Evolutionary conservation across 352 stramenopile genomes (phyloP), one percentile per base, ranked within the genome.

Genomic region (Phytophthora pseudosyringae): DNA sequence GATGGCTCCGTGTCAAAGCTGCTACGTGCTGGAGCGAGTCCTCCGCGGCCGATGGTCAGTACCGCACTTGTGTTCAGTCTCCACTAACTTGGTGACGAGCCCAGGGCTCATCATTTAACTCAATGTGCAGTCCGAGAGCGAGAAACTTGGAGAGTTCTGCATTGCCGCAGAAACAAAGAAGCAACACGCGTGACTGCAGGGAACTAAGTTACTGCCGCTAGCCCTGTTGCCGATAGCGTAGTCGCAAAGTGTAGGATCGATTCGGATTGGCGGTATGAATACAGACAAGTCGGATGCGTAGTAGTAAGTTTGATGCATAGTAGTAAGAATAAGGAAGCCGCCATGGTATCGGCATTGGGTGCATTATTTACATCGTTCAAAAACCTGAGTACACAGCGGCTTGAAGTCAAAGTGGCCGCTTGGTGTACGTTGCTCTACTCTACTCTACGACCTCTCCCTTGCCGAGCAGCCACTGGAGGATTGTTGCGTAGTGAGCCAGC

Each of bases 401-500:
- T 31, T 57, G 8, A 28, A 31, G 36, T 29, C 15, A 25, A 25
- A 28, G 33, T 40, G n/a, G 3, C 21, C 21, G 21, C 21, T 21
- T 21, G 21, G 1, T 21, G 21, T 21, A 21, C 21, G 21, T 21
- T 21, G 2, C 21, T 21, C 21, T 21, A 21, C 21, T 38, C 12
- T 65, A 74, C 57, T 71, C 54, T 8, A 68, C 61, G 29, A 52
- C 39, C 9, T 75, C 61, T 18, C 39, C 55, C 62, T 75, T 75
- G 26, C 57, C 62, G n/a, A 75, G 57, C 21, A 75, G 41, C 62
- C 67, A 75, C 47, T 66, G 67, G 12, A 75, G 52, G 10, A 75
- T 60, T 4, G 28, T 33, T 5, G 41, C 67, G 18, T 72, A 69
- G 43, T 75, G 40, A 35, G 46, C 47, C 18, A 75, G 40, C 18